Evolutionary conservation across 169 alveolate genomes (phyloP).

Genomic region (Cryptosporidium parvum): DNA sequence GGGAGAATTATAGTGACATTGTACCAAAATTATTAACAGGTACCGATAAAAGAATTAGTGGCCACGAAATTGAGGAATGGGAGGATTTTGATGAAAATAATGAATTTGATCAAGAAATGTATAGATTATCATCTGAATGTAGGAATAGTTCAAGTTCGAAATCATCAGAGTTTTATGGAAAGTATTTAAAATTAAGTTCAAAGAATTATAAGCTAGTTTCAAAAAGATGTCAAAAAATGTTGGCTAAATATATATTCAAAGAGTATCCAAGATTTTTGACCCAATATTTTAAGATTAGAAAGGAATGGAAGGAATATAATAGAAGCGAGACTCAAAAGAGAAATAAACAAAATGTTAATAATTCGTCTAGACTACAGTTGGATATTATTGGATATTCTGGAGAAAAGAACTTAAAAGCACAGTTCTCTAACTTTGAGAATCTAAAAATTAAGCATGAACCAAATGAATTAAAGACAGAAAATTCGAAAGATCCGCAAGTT

Average conservation of each 20-base stretch:
- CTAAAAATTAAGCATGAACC: conserved; percentile 40
- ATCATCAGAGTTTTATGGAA: conserved; percentile 41
- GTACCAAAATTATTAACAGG: conserved; percentile 56
- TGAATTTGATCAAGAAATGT: conserved; percentile 25
- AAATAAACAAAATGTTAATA: conserved; percentile 31
- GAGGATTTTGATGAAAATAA: conserved; percentile 39
- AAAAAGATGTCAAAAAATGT: conserved; percentile 48
- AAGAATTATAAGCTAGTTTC: conserved; percentile 49
- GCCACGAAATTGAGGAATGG: conserved; percentile 32
- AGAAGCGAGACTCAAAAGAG: conserved; percentile 11
- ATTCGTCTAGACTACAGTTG: conserved; percentile 52
- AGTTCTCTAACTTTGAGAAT: conserved; percentile 34
- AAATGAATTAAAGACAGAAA: background rate
- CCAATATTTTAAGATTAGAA: conserved; percentile 46
- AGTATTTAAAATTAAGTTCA: conserved; percentile 22
- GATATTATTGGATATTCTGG: conserved; percentile 65
- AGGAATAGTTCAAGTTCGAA: background rate
- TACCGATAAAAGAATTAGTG: conserved; percentile 23
- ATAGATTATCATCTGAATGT: background rate
- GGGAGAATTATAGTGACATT: conserved; percentile 60
- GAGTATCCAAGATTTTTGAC: conserved; percentile 60
- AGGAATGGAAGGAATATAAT: conserved; percentile 36
- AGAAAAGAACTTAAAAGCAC: conserved; percentile 45
- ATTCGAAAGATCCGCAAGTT: conserved; percentile 26
- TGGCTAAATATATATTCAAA: conserved; percentile 71